A percentile compares a stretch with the other conserved stretches of the same genome.
phyloP scores from a whole-genome alignment of 345 rosid genomes.

The Mercurialis annua region DNA sequence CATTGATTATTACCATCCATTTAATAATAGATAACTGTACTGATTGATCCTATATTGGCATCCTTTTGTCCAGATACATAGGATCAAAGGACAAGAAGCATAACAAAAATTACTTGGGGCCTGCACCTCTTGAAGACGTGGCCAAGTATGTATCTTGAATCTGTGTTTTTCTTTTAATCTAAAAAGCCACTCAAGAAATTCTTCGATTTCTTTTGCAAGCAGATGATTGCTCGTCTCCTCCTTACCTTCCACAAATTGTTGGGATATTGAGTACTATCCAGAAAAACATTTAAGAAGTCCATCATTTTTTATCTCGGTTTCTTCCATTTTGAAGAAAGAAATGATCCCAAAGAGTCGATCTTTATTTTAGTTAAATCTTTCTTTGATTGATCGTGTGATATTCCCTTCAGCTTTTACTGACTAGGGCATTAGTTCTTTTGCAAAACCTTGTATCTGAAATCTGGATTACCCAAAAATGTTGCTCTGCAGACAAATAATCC shows the following conservation, averaged over 20 bases:
- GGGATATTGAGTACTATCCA: too few relatives aligned
- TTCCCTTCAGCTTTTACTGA: neutral
- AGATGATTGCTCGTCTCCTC: too few relatives aligned
- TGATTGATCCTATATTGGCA: slow-evolving; percentile 4
- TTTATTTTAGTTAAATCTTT: too few relatives aligned
- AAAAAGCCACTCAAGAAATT: too few relatives aligned
- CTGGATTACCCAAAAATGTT: neutral
- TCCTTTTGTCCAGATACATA: slow-evolving; percentile 50
- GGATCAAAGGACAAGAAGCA: slow-evolving; percentile 73
- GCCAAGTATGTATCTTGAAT: slow-evolving; percentile 51
- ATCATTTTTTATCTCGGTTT: too few relatives aligned
- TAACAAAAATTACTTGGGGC: slow-evolving; percentile 75
- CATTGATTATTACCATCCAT: neutral
- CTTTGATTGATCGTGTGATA: too few relatives aligned
- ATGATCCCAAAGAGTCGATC: too few relatives aligned
- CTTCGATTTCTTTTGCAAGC: too few relatives aligned
- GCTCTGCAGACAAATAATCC: slow-evolving; percentile 56
- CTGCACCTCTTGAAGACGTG: slow-evolving; percentile 70
- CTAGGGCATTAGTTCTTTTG: neutral
- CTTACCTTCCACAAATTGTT: too few relatives aligned
- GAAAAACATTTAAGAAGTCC: too few relatives aligned
- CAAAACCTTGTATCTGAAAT: neutral
- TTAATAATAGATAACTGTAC: neutral
- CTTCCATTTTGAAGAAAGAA: too few relatives aligned
- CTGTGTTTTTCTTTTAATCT: slow-evolving; percentile 3